A percentile compares a stretch with the other conserved stretches of the same genome.
phyloP scores from a whole-genome alignment of 495 filamentous ascomycete species.

The Neurospora terricola region DNA sequence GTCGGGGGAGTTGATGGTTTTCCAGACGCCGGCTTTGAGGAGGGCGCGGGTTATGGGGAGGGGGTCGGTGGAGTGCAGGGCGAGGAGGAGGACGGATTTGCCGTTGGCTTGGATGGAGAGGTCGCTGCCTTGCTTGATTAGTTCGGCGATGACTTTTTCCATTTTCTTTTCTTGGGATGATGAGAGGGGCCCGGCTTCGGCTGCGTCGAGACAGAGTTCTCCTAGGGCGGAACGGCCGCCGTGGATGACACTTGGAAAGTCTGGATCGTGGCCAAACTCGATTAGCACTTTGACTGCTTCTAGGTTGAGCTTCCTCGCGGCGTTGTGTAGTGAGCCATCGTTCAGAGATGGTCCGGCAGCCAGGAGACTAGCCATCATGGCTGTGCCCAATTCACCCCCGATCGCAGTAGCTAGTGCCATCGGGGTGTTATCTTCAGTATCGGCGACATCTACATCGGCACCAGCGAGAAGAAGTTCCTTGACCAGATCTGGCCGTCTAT shows the following conservation, averaged over 20 bases:
- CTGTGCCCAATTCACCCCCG: constrained; percentile 34
- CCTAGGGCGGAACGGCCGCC: constrained; percentile 38
- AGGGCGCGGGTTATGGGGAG: constrained; percentile 32
- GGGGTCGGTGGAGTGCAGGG: constrained; percentile 33
- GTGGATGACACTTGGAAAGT: constrained; percentile 40
- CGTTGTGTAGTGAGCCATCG: constrained; percentile 42
- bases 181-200: constrained; percentile 26
- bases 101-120: constrained; percentile 31
- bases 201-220: constrained; percentile 37
- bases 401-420: constrained; percentile 38
- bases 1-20: constrained; percentile 31
- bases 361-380: constrained; percentile 36
- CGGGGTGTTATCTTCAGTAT: constrained; percentile 34
- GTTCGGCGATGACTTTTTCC: constrained; percentile 36
- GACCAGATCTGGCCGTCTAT: constrained; percentile 32
- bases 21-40: constrained; percentile 38
- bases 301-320: constrained; percentile 35
- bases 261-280: constrained; percentile 34
- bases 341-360: constrained; percentile 35
- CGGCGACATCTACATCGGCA: constrained; percentile 35
- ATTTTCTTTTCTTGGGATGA: constrained; percentile 31
- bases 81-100: constrained; percentile 36
- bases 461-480: constrained; percentile 32
- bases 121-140: constrained; percentile 31
- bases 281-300: constrained; percentile 33